Conservation (phyloP, 2,329 filamentous ascomycete genomes). For the Plenodomus biglobosus region DNA sequence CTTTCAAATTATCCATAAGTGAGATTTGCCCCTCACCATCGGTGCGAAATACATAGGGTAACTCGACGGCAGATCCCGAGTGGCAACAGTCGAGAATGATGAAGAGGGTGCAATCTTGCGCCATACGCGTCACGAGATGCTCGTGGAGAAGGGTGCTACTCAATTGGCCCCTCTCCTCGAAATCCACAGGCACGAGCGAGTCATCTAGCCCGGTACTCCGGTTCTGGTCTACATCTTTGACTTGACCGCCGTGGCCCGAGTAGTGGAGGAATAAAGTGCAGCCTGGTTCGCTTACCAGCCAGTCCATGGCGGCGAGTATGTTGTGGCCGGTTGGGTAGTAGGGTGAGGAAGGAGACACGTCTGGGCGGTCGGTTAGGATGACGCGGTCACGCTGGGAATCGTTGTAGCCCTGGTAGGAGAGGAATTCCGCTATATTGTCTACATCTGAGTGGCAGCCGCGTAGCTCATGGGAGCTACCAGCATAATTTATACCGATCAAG, state of each 20-base stretch:
- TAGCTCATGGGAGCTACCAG: conserved; percentile 47
- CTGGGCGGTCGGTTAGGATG: conserved; percentile 47
- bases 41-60: conserved; percentile 60
- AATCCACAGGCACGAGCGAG: conserved; percentile 59
- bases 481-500: conserved; percentile 58
- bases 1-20: conserved; percentile 57
- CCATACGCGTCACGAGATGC: conserved; percentile 55
- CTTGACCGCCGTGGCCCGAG: conserved; percentile 61
- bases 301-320: conserved; percentile 58
- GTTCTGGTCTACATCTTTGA: conserved; percentile 50
- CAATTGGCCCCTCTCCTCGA: conserved; percentile 56
- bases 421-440: conserved; percentile 53
- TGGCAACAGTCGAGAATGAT: conserved; percentile 65
- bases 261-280: conserved; percentile 60
- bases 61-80: conserved; percentile 60
- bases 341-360: conserved; percentile 31
- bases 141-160: conserved; percentile 56
- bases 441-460: conserved; percentile 55
- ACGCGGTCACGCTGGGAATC: conserved; percentile 48
- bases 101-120: conserved; percentile 55
- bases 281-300: conserved; percentile 58
- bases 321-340: conserved; percentile 49
- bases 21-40: conserved; percentile 60
- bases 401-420: conserved; percentile 48
- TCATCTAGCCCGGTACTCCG: conserved; percentile 46